Conservation (phyloP, 805 yeast species). For the Lipomyces starkeyi region DNA sequence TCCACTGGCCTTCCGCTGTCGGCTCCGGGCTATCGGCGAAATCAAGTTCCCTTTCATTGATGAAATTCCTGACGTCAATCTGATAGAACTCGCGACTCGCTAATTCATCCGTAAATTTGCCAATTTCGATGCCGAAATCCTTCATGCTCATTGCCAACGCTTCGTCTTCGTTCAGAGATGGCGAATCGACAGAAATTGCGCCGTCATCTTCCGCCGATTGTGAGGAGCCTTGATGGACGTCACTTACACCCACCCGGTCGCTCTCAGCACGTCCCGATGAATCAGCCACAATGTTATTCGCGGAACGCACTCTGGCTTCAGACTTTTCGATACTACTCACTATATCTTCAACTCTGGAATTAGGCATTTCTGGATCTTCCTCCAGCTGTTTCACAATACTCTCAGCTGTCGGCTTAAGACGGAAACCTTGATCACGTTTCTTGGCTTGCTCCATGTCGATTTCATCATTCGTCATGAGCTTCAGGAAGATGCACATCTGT, state of each 20-base stretch:
- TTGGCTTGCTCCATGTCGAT: slow-evolving; percentile 40
- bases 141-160: neutral
- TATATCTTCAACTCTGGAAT: slow-evolving; percentile 4
- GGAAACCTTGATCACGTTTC: slow-evolving; percentile 33
- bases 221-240: neutral
- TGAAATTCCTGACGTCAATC: slow-evolving; percentile 23
- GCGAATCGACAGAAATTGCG: neutral
- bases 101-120: neutral
- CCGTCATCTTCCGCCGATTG: neutral
- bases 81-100: slow-evolving; percentile 35
- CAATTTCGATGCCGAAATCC: slow-evolving; percentile 1
- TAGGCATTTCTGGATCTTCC: neutral
- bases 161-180: neutral
- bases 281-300: neutral
- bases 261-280: neutral
- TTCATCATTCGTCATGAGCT: slow-evolving; percentile 43
- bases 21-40: slow-evolving; percentile 20
- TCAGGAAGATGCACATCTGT: slow-evolving; percentile 41
- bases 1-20: slow-evolving; percentile 15
- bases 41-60: slow-evolving; percentile 12
- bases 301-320: neutral
- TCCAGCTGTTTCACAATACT: slow-evolving; percentile 11
- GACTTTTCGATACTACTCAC: neutral
- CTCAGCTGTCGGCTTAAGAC: slow-evolving; percentile 32
- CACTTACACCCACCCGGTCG: neutral